Percentiles rank a stretch among this genome's conserved stretches.
phyloP scores from a whole-genome alignment of 2,329 filamentous ascomycete genomes.

The Claviceps cyperi region DNA sequence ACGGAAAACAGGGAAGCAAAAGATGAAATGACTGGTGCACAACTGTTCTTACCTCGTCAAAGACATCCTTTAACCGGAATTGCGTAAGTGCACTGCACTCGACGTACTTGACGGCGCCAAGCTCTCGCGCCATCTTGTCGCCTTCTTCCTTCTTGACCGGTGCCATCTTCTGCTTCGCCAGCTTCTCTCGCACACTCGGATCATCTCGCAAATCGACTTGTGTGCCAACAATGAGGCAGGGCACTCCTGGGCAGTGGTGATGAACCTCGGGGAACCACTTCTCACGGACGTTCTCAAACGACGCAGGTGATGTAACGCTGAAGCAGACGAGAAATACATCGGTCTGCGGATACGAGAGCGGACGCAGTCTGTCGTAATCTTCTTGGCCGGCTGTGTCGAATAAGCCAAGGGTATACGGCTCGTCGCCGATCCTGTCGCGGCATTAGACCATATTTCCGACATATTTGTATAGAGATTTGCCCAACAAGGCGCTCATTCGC shows the following conservation, averaged over 20 bases:
- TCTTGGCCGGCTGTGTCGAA: slow-evolving; percentile 99
- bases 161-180: slow-evolving; percentile 89
- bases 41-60: slow-evolving; percentile 67
- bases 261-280: slow-evolving; percentile 99
- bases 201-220: slow-evolving; percentile 95
- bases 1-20: background rate
- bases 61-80: slow-evolving; percentile 97
- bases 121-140: slow-evolving; percentile 88
- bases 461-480: background rate
- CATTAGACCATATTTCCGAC: slow-evolving; percentile 6
- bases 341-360: slow-evolving; percentile 93
- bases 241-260: slow-evolving; percentile 95
- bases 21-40: no score
- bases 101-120: slow-evolving; percentile 97
- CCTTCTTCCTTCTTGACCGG: slow-evolving; percentile 87
- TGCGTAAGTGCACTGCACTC: slow-evolving; percentile 97
- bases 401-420: slow-evolving; percentile 91
- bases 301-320: slow-evolving; percentile 91
- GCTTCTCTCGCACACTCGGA: slow-evolving; percentile 71
- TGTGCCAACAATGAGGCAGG: slow-evolving; percentile 93
- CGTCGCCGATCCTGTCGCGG: slow-evolving; percentile 80
- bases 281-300: slow-evolving; percentile 97
- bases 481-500: background rate
- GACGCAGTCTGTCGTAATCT: slow-evolving; percentile 95
- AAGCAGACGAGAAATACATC: slow-evolving; percentile 99